These are phyloP conservation scores for Lophium mytilinum DNA, from an alignment of 495 filamentous ascomycete genomes.

Conservation along the genomic window DNA sequence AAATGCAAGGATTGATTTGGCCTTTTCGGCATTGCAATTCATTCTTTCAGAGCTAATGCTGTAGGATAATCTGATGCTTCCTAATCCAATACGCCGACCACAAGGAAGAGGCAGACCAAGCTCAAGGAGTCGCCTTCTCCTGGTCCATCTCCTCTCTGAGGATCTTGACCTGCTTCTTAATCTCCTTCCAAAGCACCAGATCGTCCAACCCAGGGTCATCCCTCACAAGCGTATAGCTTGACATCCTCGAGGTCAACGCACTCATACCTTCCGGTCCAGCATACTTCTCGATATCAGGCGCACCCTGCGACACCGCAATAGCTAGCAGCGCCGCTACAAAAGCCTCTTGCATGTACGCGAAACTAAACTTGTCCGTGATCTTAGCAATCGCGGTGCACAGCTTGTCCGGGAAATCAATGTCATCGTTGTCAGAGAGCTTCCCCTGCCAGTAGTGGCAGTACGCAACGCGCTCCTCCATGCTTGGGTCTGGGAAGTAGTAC, in stretches of 20 bases:
- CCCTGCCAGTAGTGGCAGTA: conserved; percentile 35
- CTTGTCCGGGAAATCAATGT: conserved; percentile 34
- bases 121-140: not conserved
- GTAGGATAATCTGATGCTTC: no score
- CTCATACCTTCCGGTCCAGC: conserved; percentile 19
- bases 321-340: conserved; percentile 33
- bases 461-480: conserved; percentile 23
- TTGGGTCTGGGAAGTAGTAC: conserved; percentile 34
- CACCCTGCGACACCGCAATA: conserved; percentile 25
- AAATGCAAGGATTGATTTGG: no score
- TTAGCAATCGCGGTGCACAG: conserved; percentile 31
- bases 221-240: conserved; percentile 2
- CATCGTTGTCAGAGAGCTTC: conserved; percentile 32
- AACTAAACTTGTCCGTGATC: conserved; percentile 35
- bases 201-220: conserved; percentile 23
- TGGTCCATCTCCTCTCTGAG: conserved; percentile 35
- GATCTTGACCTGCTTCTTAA: conserved; percentile 37
- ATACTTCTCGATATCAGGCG: conserved; percentile 9
- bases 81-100: no score
- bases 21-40: no score
- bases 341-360: conserved; percentile 38
- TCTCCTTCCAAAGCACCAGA: conserved; percentile 35
- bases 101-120: no score
- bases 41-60: no score
- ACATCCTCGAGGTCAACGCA: not conserved